Evolutionary conservation across 306 rosid species (phyloP).

Genomic region (Rosa rugosa): DNA sequence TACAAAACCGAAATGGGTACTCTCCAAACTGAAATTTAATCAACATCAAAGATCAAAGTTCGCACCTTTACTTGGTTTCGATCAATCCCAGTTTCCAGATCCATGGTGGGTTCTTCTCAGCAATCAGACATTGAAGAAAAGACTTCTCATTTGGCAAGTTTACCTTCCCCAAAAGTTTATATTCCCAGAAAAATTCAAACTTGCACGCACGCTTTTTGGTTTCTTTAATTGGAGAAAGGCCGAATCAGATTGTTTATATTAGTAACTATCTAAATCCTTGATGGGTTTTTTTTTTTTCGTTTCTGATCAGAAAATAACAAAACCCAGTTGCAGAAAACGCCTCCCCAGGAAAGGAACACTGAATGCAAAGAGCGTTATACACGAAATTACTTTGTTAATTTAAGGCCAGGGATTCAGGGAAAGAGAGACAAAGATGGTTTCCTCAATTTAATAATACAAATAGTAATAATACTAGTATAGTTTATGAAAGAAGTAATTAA

Average conservation of each 20-base stretch:
- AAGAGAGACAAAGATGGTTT: background rate
- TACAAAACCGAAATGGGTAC: slow-evolving; percentile 19
- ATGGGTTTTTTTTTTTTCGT: slow-evolving; percentile 1
- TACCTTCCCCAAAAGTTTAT: slow-evolving; percentile 19
- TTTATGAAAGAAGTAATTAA: background rate
- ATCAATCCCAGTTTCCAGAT: slow-evolving; percentile 60
- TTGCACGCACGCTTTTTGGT: slow-evolving; percentile 6
- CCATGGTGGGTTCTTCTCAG: slow-evolving; percentile 55
- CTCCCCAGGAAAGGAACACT: slow-evolving; percentile 4
- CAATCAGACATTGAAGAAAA: slow-evolving; percentile 29
- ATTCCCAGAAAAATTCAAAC: slow-evolving; percentile 17
- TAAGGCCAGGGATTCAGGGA: background rate
- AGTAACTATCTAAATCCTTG: slow-evolving; percentile 8
- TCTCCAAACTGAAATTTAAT: slow-evolving; percentile 7
- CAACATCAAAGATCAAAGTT: background rate
- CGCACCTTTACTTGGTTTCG: slow-evolving; percentile 61
- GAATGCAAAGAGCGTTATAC: slow-evolving; percentile 21
- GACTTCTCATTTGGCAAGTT: slow-evolving; percentile 4
- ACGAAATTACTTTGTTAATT: slow-evolving; percentile 11
- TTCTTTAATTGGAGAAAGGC: background rate
- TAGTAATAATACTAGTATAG: background rate
- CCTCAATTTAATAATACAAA: background rate
- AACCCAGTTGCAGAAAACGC: slow-evolving; percentile 6
- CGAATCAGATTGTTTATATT: slow-evolving; percentile 1
- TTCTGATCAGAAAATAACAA: background rate